Conservation (phyloP, 768 basidiomycete genomes). For the Lactarius hatsudake region DNA sequence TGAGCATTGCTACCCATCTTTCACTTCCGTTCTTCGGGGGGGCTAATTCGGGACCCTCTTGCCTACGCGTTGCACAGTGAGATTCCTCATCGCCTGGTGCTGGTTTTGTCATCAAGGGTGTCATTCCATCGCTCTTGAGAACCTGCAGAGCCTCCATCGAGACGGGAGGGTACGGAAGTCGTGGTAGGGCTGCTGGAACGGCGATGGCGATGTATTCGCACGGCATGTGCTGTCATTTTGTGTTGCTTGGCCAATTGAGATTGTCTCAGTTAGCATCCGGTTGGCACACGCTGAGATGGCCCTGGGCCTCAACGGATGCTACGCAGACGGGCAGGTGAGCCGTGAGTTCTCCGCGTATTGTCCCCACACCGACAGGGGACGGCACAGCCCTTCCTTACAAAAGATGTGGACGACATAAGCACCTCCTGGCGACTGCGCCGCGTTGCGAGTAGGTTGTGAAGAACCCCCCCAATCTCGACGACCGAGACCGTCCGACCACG, state of each 20-base stretch:
- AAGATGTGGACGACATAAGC: slow-evolving; percentile 17
- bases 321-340: slow-evolving; percentile 22
- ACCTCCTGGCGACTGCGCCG: slow-evolving; percentile 23
- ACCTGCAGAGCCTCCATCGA: slow-evolving; percentile 2
- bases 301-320: slow-evolving; percentile 12
- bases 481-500: slow-evolving; percentile 25
- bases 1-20: too few species aligned
- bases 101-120: slow-evolving; percentile 14
- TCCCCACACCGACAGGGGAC: neutral
- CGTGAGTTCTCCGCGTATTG: neutral
- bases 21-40: too few species aligned
- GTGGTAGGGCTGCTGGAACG: slow-evolving; percentile 11
- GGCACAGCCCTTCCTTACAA: slow-evolving; percentile 19
- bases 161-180: neutral
- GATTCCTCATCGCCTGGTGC: neutral
- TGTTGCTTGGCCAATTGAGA: neutral
- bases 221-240: slow-evolving; percentile 11
- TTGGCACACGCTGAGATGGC: slow-evolving; percentile 21
- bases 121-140: slow-evolving; percentile 12
- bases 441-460: slow-evolving; percentile 25
- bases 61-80: neutral
- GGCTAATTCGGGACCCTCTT: too few species aligned
- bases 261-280: slow-evolving; percentile 17
- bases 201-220: slow-evolving; percentile 13
- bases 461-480: slow-evolving; percentile 21